Percentiles rank a stretch among this genome's conserved stretches.
phyloP scores from a whole-genome alignment of 441 rosid species.

The Gossypium davidsonii region DNA sequence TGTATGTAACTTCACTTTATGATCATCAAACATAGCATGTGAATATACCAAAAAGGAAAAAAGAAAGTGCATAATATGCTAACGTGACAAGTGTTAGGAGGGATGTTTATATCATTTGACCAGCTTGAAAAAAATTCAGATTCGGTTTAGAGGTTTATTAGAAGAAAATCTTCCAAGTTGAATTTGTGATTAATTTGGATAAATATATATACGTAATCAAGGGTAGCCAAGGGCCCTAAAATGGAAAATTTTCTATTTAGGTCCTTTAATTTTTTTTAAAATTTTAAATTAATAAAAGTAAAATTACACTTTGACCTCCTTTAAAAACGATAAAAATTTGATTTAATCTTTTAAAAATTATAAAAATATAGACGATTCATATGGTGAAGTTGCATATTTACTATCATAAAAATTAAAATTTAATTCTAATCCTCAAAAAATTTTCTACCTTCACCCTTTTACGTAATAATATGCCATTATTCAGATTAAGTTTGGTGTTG shows the following conservation, averaged over 20 bases:
- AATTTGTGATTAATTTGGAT: not conserved
- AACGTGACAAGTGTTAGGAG: not conserved
- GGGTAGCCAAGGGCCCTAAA: too few relatives aligned
- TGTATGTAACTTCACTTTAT: not conserved
- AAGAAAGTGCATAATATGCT: not conserved
- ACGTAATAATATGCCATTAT: not conserved
- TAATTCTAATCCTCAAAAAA: too few relatives aligned
- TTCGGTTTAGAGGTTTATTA: not conserved
- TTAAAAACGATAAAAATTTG: too few relatives aligned
- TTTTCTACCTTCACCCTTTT: too few relatives aligned
- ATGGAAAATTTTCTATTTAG: too few relatives aligned
- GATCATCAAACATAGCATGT: not conserved
- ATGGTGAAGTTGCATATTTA: too few relatives aligned
- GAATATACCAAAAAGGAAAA: not conserved
- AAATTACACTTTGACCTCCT: too few relatives aligned
- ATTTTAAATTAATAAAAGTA: too few relatives aligned
- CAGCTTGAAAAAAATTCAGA: not conserved
- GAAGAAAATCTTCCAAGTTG: not conserved
- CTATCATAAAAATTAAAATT: too few relatives aligned
- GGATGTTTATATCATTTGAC: not conserved
- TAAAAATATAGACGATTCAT: too few relatives aligned
- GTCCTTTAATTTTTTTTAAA: too few relatives aligned
- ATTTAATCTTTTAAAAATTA: too few relatives aligned
- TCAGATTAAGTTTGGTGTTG: not conserved
- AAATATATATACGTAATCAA: not conserved